These are phyloP conservation scores for Psidium guajava DNA, from an alignment of 345 rosid species.

Conservation along the genomic window DNA sequence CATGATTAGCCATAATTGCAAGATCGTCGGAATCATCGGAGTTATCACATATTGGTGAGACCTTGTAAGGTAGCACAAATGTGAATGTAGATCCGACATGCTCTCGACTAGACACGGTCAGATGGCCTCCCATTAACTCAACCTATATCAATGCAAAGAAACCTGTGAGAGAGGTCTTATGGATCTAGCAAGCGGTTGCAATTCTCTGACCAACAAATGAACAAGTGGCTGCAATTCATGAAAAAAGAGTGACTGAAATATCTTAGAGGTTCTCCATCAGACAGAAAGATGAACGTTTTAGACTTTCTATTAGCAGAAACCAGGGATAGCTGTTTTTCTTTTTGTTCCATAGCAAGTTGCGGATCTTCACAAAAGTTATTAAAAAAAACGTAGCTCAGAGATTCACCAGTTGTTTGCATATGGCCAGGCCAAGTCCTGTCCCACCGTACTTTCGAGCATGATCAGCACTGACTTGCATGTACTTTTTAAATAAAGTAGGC, in stretches of 20 bases:
- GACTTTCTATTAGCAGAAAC: neutral
- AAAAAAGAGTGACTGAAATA: neutral
- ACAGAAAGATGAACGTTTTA: neutral
- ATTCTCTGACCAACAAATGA: too few relatives aligned
- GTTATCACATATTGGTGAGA: constrained; percentile 40
- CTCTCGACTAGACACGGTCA: constrained; percentile 79
- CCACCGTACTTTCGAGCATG: constrained; percentile 97
- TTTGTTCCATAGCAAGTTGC: neutral
- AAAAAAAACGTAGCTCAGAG: neutral
- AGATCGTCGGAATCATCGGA: constrained; percentile 78
- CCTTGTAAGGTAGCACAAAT: constrained; percentile 73
- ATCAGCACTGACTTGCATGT: constrained; percentile 95
- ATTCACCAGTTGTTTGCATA: constrained; percentile 90
- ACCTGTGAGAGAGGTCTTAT: neutral
- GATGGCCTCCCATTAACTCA: constrained; percentile 92
- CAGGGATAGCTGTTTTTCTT: neutral
- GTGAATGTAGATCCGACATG: constrained; percentile 82
- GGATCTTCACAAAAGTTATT: neutral
- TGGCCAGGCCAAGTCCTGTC: constrained; percentile 94
- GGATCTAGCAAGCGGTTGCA: too few relatives aligned
- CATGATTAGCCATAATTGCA: constrained; percentile 55
- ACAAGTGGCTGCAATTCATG: neutral
- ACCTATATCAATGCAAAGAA: constrained; percentile 36
- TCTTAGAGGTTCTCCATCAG: neutral
- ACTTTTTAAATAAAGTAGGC: constrained; percentile 77